Evolutionary conservation across 2,329 filamentous ascomycete species (phyloP), one percentile per base, ranked within the genome.

Genomic region (Exserohilum rostratum): DNA sequence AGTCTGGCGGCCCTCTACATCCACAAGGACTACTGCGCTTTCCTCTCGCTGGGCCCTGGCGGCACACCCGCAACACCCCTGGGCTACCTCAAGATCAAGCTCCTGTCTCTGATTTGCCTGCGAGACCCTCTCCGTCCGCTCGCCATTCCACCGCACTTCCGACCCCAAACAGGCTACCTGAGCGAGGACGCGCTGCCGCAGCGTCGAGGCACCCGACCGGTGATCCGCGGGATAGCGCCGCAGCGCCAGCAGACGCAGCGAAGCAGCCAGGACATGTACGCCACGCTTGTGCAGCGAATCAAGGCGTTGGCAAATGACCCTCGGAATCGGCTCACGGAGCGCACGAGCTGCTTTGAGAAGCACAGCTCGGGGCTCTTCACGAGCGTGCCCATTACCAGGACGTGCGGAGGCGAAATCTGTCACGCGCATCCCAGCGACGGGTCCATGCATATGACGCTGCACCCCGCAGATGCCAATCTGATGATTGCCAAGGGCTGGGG

Each of bases 401-500:
- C 86, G 10, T 91, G 88, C 64, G 85, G 88, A 62, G 90, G 90
- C n/a, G 91, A 96, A 76, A 84, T 96, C 38, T 89, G 86, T 65
- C 91, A 96, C 72, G 85, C 91, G 10, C 91, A 96, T 74, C 84
- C 87, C 44, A 87, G 83, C 20, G 91, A 95, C 62, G 85, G 88
- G 57, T 89, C 86, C 3, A 80, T 95, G 82, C 91, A 96, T 74
- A 80, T 95, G 77, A 90, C 86, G 44, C 80, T 96, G 47, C 90
- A 95, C 68, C 90, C 90, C 0, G 84, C 88, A 37, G 91, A 96
- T 69, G 90, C 89, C 46, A 85, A 82, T 64, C 79, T 88, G 46
- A 83, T 95, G 15, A 77, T 96, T 20, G 83, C 87, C 62, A 86
- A 85, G 58, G 90, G 90, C 1, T 96, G 91, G 91, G 92, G 89